These are phyloP conservation scores for Tulasnella sp. DNA, from an alignment of 768 basidiomycete species.

Conservation along the genomic window DNA sequence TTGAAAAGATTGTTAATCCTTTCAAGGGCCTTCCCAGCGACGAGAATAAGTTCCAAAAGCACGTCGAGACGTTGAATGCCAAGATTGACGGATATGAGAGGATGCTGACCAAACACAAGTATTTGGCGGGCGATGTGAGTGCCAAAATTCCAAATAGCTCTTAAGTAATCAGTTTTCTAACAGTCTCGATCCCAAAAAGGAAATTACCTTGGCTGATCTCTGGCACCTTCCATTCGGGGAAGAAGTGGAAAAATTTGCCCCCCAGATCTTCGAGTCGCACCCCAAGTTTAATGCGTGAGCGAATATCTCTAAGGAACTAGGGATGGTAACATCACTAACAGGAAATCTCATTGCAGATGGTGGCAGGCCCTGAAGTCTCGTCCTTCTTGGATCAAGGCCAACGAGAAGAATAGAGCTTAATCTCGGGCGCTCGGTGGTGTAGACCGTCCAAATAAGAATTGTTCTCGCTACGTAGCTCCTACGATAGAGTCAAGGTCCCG, in stretches of 20 bases:
- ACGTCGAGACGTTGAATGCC: not conserved
- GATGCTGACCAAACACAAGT: constrained; percentile 1
- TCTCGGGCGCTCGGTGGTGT: too few relatives aligned
- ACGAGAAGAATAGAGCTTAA: too few relatives aligned
- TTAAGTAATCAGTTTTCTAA: not conserved
- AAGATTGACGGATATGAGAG: constrained; percentile 3
- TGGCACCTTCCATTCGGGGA: constrained; percentile 12
- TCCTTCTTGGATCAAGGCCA: constrained; percentile 10
- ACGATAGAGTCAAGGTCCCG: too few relatives aligned
- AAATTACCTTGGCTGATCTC: constrained; percentile 6
- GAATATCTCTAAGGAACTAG: not conserved
- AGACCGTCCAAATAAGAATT: too few relatives aligned
- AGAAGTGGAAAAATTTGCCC: not conserved
- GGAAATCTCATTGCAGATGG: not conserved
- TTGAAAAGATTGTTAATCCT: constrained; percentile 23
- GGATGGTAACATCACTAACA: not conserved
- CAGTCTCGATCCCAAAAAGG: not conserved
- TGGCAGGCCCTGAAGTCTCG: constrained; percentile 1
- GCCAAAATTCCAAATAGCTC: not conserved
- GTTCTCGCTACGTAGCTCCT: too few relatives aligned
- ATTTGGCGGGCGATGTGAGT: not conserved
- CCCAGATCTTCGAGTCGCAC: not conserved
- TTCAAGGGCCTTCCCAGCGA: not conserved
- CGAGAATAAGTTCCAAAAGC: not conserved
- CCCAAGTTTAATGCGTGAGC: not conserved